Conservation (phyloP, 2,329 filamentous ascomycete genomes). For the Venturia carpophila region DNA sequence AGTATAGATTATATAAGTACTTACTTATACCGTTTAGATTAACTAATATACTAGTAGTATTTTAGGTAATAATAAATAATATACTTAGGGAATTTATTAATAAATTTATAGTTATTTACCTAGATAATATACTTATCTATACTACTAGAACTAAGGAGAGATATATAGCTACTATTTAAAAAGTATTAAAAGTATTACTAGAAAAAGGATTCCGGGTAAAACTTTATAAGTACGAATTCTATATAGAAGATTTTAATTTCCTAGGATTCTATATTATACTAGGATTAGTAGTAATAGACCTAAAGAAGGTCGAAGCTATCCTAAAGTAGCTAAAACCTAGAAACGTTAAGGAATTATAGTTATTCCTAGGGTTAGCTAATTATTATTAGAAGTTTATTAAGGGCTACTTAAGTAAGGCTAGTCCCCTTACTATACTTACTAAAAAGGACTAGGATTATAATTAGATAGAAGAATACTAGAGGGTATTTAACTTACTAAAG, state of each 20-base stretch:
- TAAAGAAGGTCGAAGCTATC: too few relatives aligned
- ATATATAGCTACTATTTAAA: too few relatives aligned
- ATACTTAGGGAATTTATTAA: conserved; percentile 23
- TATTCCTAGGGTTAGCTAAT: not conserved
- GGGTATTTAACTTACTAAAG: not conserved
- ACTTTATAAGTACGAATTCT: too few relatives aligned
- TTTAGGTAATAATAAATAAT: conserved; percentile 25
- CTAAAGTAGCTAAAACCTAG: conserved; percentile 20
- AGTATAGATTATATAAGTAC: too few relatives aligned
- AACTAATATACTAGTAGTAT: conserved; percentile 20
- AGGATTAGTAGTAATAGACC: too few relatives aligned
- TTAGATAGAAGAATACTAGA: not conserved
- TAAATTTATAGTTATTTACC: conserved; percentile 24
- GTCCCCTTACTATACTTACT: not conserved
- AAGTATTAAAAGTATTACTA: too few relatives aligned
- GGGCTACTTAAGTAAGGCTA: not conserved
- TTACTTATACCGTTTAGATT: too few relatives aligned
- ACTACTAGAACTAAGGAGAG: too few relatives aligned
- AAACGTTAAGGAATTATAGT: not conserved
- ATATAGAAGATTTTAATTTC: too few relatives aligned
- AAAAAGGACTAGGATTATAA: not conserved
- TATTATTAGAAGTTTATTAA: not conserved
- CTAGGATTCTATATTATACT: too few relatives aligned
- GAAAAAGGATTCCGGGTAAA: too few relatives aligned
- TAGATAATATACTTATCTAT: too few relatives aligned